Evolutionary conservation across 192 early-diverging fungal genomes (phyloP), one percentile per base, ranked within the genome.

Genomic region (Gamsiella multidivaricata): DNA sequence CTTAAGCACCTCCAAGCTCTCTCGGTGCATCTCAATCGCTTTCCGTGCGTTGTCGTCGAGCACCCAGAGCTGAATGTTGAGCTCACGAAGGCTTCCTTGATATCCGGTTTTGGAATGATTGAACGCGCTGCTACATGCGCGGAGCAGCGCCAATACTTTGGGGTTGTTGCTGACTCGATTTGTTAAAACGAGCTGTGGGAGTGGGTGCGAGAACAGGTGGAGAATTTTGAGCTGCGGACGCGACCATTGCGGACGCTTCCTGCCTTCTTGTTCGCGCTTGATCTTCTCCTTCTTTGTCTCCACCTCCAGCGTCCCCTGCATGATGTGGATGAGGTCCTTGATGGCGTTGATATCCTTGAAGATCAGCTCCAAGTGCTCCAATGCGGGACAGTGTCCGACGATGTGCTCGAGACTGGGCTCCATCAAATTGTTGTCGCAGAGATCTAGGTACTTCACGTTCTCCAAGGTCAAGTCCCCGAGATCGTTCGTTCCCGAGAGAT

Each of bases 171-270:
- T n/a, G n/a, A n/a, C n/a, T n/a, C n/a, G n/a, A n/a, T n/a, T 46
- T 22, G 31, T 9, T 42, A 8, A 15, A 36, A 29, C 32, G 54
- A 36, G 7, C 4, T 45, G 5, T 18, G 45, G 29, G 15, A 31
- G 26, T 2, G 39, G 39, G 39, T 41, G 39, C 39, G 39, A 41
- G 45, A 9, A 5, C 17, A 46, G n/a, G 6, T 18, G 9, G 9
- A 46, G 45, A n/a, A 5, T 32, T 2, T 29, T 8, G 18, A 61
- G 59, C 22, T 50, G 59, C 10, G 59, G 59, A 42, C 59, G 59
- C 3, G 32, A 2, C 42, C 28, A 20, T 20, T 11, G 43, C 18
- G 32, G 29, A 50, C 15, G 45, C n/a, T 55, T 7, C 22, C 12
- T 33, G 15, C 45, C 45, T 61, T 31, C 57, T 42, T 59, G 32